phyloP scores from a whole-genome alignment of 73 alveolate genomes.

The Tetrahymena malaccensis region DNA sequence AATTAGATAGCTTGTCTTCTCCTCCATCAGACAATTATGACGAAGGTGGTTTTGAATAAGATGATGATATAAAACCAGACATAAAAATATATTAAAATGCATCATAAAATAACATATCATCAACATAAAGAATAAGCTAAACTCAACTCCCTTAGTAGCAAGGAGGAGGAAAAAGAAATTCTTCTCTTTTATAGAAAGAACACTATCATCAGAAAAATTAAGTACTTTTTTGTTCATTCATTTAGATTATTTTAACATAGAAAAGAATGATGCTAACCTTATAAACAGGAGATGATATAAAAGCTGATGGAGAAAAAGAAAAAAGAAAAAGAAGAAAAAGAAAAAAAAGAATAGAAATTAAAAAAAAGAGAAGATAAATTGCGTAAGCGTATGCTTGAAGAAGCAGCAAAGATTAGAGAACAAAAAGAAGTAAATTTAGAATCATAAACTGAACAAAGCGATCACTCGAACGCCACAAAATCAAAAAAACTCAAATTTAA shows the following conservation, averaged over 20 bases:
- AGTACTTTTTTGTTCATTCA: background rate
- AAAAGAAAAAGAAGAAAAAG: constrained; percentile 36
- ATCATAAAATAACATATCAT: background rate
- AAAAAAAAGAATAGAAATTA: background rate
- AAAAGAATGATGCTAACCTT: background rate
- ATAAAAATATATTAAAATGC: background rate
- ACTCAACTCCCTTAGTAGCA: background rate
- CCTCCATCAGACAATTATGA: background rate
- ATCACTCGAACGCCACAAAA: background rate
- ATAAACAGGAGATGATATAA: constrained; percentile 14
- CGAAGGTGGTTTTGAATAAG: background rate
- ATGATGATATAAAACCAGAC: background rate
- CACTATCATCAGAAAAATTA: background rate
- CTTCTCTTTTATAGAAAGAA: background rate
- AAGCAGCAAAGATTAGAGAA: constrained; percentile 1
- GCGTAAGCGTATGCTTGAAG: constrained; percentile 9
- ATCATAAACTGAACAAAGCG: background rate
- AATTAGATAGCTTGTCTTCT: background rate
- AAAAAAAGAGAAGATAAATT: constrained; percentile 13
- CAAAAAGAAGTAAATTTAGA: constrained; percentile 6
- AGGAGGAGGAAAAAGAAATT: background rate
- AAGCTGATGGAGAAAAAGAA: constrained; percentile 18
- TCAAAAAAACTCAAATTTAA: background rate
- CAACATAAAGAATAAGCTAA: background rate
- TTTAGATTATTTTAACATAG: background rate